phyloP scores from a whole-genome alignment of 306 rosid species.

The Corylus avellana region DNA sequence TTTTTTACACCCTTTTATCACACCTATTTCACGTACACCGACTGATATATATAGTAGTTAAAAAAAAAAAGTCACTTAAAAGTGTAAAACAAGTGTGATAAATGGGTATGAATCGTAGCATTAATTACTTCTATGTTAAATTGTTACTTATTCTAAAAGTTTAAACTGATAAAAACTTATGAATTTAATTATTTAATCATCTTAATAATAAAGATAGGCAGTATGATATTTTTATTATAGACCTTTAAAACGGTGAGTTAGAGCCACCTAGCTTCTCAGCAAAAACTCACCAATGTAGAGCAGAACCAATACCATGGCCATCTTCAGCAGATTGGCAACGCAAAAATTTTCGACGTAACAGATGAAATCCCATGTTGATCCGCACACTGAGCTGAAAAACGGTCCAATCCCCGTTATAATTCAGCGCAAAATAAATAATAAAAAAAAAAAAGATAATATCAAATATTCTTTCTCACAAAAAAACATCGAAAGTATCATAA shows the following conservation, averaged over 20 bases:
- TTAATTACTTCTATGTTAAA: no score
- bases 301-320: conserved; percentile 52
- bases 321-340: conserved; percentile 54
- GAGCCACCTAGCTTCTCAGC: not conserved
- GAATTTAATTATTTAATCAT: no score
- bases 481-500: not conserved
- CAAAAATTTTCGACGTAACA: conserved; percentile 67
- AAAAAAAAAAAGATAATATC: no score
- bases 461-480: not conserved
- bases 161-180: no score
- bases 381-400: conserved; percentile 57
- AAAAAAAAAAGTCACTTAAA: no score
- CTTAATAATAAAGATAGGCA: no score
- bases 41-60: no score
- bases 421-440: not conserved
- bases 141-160: no score
- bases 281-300: conserved; percentile 60
- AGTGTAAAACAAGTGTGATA: no score
- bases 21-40: no score
- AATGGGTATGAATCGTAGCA: no score
- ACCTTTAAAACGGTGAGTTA: not conserved
- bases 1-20: no score
- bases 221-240: not conserved
- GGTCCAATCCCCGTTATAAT: not conserved
- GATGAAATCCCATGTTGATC: conserved; percentile 71